Percentiles rank a stretch among this genome's conserved stretches.
phyloP scores from a whole-genome alignment of 176 grass and related monocot species.

The Tillandsia fasciculata region DNA sequence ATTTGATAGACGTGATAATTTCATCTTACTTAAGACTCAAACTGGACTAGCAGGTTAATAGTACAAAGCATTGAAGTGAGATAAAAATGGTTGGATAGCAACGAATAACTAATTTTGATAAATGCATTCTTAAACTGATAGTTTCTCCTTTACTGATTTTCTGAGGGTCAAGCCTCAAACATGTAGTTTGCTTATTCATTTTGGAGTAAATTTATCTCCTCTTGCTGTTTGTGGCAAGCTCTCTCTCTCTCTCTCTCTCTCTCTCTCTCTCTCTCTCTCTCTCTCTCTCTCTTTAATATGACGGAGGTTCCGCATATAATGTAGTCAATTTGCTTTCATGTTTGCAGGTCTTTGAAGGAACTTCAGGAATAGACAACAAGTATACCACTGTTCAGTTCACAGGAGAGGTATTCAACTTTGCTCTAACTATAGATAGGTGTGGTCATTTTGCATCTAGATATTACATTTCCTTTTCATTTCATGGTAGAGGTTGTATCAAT shows the following conservation, averaged over 20 bases:
- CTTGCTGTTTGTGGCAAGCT: not conserved
- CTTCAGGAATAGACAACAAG: conserved; percentile 98
- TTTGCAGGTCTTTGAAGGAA: conserved; percentile 93
- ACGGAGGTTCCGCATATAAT: not conserved
- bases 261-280: not conserved
- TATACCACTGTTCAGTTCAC: conserved; percentile 99
- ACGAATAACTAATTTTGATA: no score
- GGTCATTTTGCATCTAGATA: conserved; percentile 3
- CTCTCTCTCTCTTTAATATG: not conserved
- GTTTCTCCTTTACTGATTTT: not conserved
- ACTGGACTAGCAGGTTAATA: no score
- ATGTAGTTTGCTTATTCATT: not conserved
- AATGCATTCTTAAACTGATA: no score
- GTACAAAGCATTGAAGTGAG: no score
- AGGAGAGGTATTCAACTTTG: conserved; percentile 62
- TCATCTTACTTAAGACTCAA: no score
- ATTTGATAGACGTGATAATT: no score
- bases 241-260: not conserved
- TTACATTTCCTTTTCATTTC: conserved; percentile 15
- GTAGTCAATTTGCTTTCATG: not conserved
- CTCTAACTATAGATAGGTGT: conserved; percentile 16
- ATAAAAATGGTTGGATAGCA: no score
- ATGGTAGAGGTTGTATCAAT: not conserved
- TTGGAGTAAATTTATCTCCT: not conserved
- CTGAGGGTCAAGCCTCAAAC: not conserved